Evolutionary conservation across 345 rosid species (phyloP), one percentile per base, ranked within the genome.

Genomic region (Linum trigynum): DNA sequence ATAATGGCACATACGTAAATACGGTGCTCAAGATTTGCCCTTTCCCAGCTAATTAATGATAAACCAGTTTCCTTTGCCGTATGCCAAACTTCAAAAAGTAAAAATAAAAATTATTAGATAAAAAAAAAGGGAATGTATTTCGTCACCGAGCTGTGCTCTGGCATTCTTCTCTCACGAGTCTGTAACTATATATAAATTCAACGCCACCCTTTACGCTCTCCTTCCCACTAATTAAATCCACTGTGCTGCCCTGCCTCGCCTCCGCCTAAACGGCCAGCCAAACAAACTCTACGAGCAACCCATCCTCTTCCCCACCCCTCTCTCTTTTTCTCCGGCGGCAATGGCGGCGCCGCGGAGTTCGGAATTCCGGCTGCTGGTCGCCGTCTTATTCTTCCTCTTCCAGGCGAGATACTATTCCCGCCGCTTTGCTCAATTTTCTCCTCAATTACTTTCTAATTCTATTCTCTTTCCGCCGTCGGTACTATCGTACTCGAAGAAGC

Each of bases 351-450:
- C 17, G 55, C 42, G 6, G 53, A 12, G 15, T 1, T 42, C 62
- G 77, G 71, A 71, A 65, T 56, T 64, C 45, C 59, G 57, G 70
- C 77, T 70, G 65, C 69, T 83, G 53, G 45, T 69, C 2, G 42
- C 61, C 16, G 15, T 77, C 67, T 63, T 65, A 39, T 59, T 79
- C 61, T 50, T 58, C 16, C 14, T 79, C 61, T 71, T 76, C 7
- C 87, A 82, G 86, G 89, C 69, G 69, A 76, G 78, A 39, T n/a
- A 43, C 63, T 45, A 41, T 36, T 56, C 36, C 12, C 41, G 15
- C 5, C 58, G 10, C 55, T 38, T 39, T 63, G 23, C 32, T 62
- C 15, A 23, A 15, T 35, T 10, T 14, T 3, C 39, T n/a, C 51
- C 8, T 38, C 62, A 59, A 35, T 35, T 58, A 5, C 42, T 5